Evolutionary conservation across 2,329 filamentous ascomycete species (phyloP).

Genomic region (Pleoardoris graminearum): DNA sequence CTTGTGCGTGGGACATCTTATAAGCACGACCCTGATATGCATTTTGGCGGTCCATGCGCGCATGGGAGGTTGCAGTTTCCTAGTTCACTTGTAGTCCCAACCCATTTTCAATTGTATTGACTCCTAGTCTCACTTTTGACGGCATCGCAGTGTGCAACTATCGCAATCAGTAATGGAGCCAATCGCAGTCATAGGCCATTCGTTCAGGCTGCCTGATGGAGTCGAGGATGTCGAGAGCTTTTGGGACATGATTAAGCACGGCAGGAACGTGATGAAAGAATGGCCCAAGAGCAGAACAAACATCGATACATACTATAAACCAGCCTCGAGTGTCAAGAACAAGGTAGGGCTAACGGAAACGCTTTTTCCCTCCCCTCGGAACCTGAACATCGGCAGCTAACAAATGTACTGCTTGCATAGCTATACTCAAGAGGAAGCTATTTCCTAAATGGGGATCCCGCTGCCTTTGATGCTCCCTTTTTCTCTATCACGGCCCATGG

Average conservation of each 20-base stretch:
- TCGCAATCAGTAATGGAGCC: no score
- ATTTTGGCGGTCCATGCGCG: no score
- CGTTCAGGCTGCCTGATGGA: slow-evolving; percentile 4
- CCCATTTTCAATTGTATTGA: no score
- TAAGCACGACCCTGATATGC: no score
- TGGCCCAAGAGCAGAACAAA: slow-evolving; percentile 3
- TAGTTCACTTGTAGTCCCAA: no score
- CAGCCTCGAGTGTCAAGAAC: background rate
- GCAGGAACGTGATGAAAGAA: slow-evolving; percentile 1
- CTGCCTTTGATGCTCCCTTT: slow-evolving; percentile 37
- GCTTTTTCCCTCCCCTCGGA: no score
- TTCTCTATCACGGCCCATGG: slow-evolving; percentile 16
- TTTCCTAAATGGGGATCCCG: slow-evolving; percentile 8
- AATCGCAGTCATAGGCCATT: slow-evolving; percentile 2
- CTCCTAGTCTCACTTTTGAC: no score
- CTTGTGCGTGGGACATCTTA: no score
- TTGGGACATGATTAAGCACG: slow-evolving; percentile 2
- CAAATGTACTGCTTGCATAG: no score
- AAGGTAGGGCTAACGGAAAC: background rate
- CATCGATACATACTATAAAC: slow-evolving; percentile 7
- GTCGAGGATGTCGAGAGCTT: background rate
- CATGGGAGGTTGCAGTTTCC: no score
- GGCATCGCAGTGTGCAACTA: no score
- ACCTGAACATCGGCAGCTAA: no score
- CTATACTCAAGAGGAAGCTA: background rate